Conservation (phyloP, 192 early-diverging fungal genomes). For the Backusella circina region DNA sequence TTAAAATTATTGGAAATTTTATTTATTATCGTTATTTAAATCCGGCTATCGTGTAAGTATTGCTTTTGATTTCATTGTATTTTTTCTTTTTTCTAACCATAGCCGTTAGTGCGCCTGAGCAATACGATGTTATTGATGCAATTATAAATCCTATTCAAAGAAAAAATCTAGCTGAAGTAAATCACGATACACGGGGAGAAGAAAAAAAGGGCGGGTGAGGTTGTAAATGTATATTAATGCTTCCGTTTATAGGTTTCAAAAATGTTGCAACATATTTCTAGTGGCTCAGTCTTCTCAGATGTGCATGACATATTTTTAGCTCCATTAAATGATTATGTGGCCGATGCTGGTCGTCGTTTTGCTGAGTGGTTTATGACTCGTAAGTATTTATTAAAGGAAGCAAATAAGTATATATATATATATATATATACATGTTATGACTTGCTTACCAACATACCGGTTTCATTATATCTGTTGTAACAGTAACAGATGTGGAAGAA, state of each 20-base stretch:
- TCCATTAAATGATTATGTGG: conserved; percentile 2
- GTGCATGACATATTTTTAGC: conserved; percentile 2
- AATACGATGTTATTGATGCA: conserved; percentile 91
- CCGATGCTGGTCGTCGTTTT: conserved; percentile 74
- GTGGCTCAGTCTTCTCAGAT: not conserved
- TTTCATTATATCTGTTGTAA: not conserved
- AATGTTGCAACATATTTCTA: conserved; percentile 92
- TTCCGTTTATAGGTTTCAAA: conserved; percentile 54
- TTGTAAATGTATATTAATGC: not conserved
- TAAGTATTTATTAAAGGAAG: not conserved
- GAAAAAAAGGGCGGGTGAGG: not conserved
- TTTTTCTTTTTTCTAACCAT: not conserved
- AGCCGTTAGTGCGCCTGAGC: conserved; percentile 82
- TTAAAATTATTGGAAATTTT: conserved; percentile 88
- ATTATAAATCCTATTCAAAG: conserved; percentile 84
- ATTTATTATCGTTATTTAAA: conserved; percentile 99
- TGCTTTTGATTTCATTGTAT: not conserved
- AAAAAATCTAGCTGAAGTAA: conserved; percentile 91
- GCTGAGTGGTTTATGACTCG: conserved; percentile 74
- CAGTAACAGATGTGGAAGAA: conserved; percentile 77
- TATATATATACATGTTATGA: too few relatives aligned
- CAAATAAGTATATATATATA: too few relatives aligned
- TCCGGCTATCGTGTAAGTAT: conserved; percentile 76
- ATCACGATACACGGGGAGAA: not conserved
- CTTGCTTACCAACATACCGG: not conserved